Percentiles rank a stretch among this genome's conserved stretches.
These are phyloP conservation scores for Cubamyces lactineus DNA, from an alignment of 768 basidiomycete species.

Conservation along the genomic window DNA sequence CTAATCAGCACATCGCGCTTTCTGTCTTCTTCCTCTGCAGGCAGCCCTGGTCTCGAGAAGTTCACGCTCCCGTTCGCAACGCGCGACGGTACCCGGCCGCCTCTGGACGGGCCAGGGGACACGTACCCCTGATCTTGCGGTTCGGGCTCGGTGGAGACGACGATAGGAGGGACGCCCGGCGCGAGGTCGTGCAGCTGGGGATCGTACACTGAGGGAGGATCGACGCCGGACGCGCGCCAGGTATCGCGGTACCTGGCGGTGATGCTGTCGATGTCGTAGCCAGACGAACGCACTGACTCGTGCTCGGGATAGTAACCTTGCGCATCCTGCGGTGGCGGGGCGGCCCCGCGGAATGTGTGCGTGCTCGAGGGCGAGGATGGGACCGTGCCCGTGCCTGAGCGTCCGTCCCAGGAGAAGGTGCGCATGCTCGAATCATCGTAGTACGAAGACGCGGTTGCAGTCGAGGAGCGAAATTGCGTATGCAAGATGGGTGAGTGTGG, in stretches of 20 bases:
- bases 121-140: constrained; percentile 5
- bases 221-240: constrained; percentile 21
- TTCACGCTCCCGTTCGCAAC: constrained; percentile 50
- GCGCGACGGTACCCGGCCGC: constrained; percentile 47
- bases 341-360: constrained; percentile 3
- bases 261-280: constrained; percentile 31
- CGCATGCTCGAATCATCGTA: constrained; percentile 28
- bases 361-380: constrained; percentile 17
- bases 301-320: neutral
- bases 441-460: constrained; percentile 38
- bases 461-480: constrained; percentile 48
- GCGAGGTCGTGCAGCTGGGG: constrained; percentile 3
- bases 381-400: constrained; percentile 7
- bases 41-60: constrained; percentile 63
- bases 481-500: constrained; percentile 54
- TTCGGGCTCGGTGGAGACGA: constrained; percentile 46
- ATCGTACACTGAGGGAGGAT: constrained; percentile 11
- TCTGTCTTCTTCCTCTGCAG: constrained; percentile 45
- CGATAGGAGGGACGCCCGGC: constrained; percentile 49
- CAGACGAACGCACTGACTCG: constrained; percentile 23
- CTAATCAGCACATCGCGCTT: constrained; percentile 58
- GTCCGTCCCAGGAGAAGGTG: constrained; percentile 20
- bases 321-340: neutral
- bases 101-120: constrained; percentile 23
- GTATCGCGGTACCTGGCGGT: constrained; percentile 28